A percentile compares a stretch with the other conserved stretches of the same genome.
These are phyloP conservation scores for Apophysomyces ossiformis DNA, from an alignment of 371 early-diverging fungal species.

Conservation along the genomic window DNA sequence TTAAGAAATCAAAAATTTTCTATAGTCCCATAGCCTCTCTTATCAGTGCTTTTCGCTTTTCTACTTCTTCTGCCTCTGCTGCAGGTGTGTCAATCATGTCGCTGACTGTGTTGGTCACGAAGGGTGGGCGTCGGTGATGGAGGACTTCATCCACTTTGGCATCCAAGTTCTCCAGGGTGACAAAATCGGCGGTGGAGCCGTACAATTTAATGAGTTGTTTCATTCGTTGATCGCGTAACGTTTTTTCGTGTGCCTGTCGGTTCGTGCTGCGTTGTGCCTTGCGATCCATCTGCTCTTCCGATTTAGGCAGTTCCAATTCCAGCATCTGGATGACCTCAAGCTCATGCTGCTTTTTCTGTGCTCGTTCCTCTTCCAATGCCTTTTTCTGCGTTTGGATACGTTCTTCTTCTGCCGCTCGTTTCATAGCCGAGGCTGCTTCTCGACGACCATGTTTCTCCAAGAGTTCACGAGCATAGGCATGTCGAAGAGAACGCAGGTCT, in stretches of 20 bases:
- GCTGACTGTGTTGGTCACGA: slow-evolving; percentile 26
- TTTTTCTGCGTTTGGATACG: slow-evolving; percentile 20
- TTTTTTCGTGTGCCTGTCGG: slow-evolving; percentile 27
- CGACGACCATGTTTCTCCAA: slow-evolving; percentile 43
- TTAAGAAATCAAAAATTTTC: neutral
- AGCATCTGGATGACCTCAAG: slow-evolving; percentile 34
- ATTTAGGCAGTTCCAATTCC: slow-evolving; percentile 20
- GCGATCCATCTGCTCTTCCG: slow-evolving; percentile 13
- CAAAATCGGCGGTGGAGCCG: slow-evolving; percentile 35
- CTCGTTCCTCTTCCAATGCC: slow-evolving; percentile 26
- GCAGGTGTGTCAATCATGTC: slow-evolving; percentile 37
- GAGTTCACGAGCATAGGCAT: slow-evolving; percentile 48
- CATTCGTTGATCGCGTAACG: slow-evolving; percentile 27
- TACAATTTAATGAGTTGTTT: slow-evolving; percentile 44
- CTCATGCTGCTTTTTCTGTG: slow-evolving; percentile 27
- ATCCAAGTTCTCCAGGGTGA: slow-evolving; percentile 54
- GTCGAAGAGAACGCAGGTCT: slow-evolving; percentile 39
- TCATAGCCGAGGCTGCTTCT: slow-evolving; percentile 33
- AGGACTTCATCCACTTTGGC: slow-evolving; percentile 38
- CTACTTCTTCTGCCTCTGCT: slow-evolving; percentile 34
- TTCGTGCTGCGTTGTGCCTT: slow-evolving; percentile 30
- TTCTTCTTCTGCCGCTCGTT: slow-evolving; percentile 23
- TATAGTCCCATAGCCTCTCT: slow-evolving; percentile 53
- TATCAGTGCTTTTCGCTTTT: slow-evolving; percentile 42
- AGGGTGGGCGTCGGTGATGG: slow-evolving; percentile 23